Percentiles rank a stretch among this genome's conserved stretches.
These are phyloP conservation scores for Uronychia binucleata DNA, from an alignment of 73 alveolate species.

Conservation along the genomic window DNA sequence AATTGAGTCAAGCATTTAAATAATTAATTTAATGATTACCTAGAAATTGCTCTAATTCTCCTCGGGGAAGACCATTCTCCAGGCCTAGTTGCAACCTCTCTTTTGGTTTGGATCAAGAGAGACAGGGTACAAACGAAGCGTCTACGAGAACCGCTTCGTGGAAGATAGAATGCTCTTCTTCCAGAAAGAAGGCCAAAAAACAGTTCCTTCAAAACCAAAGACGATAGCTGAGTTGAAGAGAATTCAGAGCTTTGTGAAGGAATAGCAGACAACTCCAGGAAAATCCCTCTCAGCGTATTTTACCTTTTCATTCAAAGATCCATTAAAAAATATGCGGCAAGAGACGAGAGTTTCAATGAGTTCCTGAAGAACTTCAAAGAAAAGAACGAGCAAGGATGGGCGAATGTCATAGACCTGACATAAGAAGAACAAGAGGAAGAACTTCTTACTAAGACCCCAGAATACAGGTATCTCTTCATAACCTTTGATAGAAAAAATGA, in stretches of 20 bases:
- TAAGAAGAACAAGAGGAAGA: constrained; percentile 48
- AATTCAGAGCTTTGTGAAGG: constrained; percentile 52
- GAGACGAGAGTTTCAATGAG: constrained; percentile 69
- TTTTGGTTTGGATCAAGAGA: neutral
- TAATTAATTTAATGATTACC: no score
- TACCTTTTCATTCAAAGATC: constrained; percentile 10
- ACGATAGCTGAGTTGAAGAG: constrained; percentile 49
- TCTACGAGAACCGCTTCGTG: constrained; percentile 7
- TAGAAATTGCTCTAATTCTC: no score
- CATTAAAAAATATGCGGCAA: constrained; percentile 57
- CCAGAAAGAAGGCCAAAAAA: neutral
- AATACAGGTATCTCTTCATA: constrained; percentile 15
- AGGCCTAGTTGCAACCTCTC: no score
- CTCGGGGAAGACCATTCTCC: no score
- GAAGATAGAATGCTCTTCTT: constrained; percentile 59
- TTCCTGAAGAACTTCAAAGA: constrained; percentile 59
- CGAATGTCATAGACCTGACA: constrained; percentile 54
- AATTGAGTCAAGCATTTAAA: neutral
- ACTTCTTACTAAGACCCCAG: constrained; percentile 38
- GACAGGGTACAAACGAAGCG: neutral
- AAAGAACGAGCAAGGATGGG: constrained; percentile 63
- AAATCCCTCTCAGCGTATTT: constrained; percentile 37
- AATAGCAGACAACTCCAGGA: constrained; percentile 51
- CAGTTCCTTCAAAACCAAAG: constrained; percentile 25
- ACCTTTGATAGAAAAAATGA: constrained; percentile 45